phyloP scores from a whole-genome alignment of 495 filamentous ascomycete genomes.

The Elasticomyces elasticus region DNA sequence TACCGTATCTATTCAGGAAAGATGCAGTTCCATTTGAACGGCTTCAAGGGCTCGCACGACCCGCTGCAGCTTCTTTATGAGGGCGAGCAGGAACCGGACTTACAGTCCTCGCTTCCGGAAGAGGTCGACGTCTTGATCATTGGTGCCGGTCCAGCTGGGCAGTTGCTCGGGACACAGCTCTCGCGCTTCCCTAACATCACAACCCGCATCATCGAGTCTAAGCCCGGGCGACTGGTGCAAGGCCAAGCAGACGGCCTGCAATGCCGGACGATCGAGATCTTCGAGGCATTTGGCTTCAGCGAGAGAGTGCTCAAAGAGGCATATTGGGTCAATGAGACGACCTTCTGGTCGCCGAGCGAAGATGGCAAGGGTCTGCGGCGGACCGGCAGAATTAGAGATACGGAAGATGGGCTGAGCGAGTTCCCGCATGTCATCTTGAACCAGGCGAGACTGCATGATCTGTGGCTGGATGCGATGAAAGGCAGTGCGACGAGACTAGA shows the following conservation, averaged over 20 bases:
- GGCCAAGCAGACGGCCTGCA: conserved; percentile 81
- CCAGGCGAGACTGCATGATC: conserved; percentile 47
- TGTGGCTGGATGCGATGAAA: conserved; percentile 27
- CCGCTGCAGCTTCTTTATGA: conserved; percentile 18
- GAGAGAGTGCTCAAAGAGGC: conserved; percentile 62
- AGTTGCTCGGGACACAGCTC: conserved; percentile 59
- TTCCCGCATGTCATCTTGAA: conserved; percentile 68
- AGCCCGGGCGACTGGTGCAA: conserved; percentile 47
- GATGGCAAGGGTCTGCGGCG: conserved; percentile 42
- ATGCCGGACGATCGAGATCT: conserved; percentile 69
- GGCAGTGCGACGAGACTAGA: conserved; percentile 23
- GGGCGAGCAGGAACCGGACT: conserved; percentile 18
- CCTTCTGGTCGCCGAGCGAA: conserved; percentile 32
- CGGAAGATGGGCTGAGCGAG: conserved; percentile 53
- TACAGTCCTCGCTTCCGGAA: conserved; percentile 17
- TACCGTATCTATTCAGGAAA: background rate
- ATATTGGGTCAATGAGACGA: conserved; percentile 57
- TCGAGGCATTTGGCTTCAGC: conserved; percentile 64
- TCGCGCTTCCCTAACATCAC: conserved; percentile 45
- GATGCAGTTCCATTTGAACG: conserved; percentile 24
- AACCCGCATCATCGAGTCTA: conserved; percentile 55
- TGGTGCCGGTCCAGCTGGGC: conserved; percentile 59
- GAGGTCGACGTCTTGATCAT: conserved; percentile 50
- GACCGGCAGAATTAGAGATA: conserved; percentile 49
- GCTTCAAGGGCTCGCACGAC: conserved; percentile 19